Evolutionary conservation across 495 filamentous ascomycete species (phyloP).

Genomic region (Trichoderma parareesei): DNA sequence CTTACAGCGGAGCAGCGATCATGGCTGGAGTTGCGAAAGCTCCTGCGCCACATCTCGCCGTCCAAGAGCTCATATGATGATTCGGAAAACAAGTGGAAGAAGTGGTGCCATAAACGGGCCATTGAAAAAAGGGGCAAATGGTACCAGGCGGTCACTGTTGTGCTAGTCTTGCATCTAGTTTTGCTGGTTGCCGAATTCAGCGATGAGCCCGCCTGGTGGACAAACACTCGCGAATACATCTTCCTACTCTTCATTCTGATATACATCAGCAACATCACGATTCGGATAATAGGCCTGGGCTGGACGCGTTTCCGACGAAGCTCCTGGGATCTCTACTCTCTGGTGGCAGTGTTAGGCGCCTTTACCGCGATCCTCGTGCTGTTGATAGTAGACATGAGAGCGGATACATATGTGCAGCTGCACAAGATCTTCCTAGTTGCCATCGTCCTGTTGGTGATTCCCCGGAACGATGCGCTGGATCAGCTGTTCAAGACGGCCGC

Average conservation of each 20-base stretch:
- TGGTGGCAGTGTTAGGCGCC: conserved; percentile 77
- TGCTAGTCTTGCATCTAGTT: conserved; percentile 75
- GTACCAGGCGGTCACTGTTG: conserved; percentile 69
- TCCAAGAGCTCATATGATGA: conserved; percentile 79
- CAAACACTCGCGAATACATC: conserved; percentile 57
- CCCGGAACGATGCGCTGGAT: conserved; percentile 93
- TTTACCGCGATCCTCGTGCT: conserved; percentile 69
- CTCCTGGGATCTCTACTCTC: conserved; percentile 90
- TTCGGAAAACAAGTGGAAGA: conserved; percentile 61
- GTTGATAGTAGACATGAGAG: conserved; percentile 45
- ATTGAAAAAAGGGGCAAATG: conserved; percentile 92
- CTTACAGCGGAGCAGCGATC: conserved; percentile 93
- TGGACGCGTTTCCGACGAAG: conserved; percentile 90
- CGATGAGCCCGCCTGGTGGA: conserved; percentile 59
- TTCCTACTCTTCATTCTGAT: conserved; percentile 81
- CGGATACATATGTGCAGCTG: conserved; percentile 60
- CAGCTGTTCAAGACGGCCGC: conserved; percentile 99
- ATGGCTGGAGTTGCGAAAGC: conserved; percentile 91
- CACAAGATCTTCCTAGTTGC: conserved; percentile 93
- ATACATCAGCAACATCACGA: conserved; percentile 75
- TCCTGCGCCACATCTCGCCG: conserved; percentile 86
- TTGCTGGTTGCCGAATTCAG: conserved; percentile 83
- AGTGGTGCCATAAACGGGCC: conserved; percentile 89
- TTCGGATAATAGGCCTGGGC: conserved; percentile 80
- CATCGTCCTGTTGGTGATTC: conserved; percentile 85